Percentiles rank a stretch among this genome's conserved stretches.
These are phyloP conservation scores for Plasmodium malariae DNA, from an alignment of 169 alveolate species.

Conservation along the genomic window DNA sequence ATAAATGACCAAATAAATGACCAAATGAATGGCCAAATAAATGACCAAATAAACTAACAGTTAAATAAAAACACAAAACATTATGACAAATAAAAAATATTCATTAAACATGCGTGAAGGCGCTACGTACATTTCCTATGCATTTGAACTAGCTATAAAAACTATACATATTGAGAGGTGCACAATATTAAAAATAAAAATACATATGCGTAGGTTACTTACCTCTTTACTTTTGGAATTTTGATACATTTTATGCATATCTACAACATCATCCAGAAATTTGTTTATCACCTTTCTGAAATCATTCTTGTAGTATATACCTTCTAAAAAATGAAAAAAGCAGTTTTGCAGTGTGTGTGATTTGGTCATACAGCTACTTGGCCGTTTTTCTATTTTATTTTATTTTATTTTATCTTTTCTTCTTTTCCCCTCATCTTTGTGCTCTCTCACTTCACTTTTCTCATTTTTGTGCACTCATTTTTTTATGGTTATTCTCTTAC, in stretches of 20 bases:
- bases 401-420: background rate
- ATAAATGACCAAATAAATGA: too few relatives aligned
- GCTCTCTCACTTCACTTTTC: background rate
- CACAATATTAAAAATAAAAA: too few relatives aligned
- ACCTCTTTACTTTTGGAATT: constrained; percentile 55
- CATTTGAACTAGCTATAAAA: too few relatives aligned
- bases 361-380: background rate
- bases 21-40: too few relatives aligned
- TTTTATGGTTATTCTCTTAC: background rate
- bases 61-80: too few relatives aligned
- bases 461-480: background rate
- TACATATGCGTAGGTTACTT: too few relatives aligned
- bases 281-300: constrained; percentile 52
- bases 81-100: too few relatives aligned
- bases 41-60: background rate
- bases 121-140: too few relatives aligned
- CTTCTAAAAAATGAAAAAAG: constrained; percentile 25
- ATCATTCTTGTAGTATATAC: constrained; percentile 61
- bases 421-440: too few relatives aligned
- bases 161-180: too few relatives aligned
- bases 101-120: too few relatives aligned
- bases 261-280: constrained; percentile 50
- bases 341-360: background rate
- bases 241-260: constrained; percentile 49
- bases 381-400: background rate